phyloP scores from a whole-genome alignment of 2,329 filamentous ascomycete species.

The Huntiella moniliformis region DNA sequence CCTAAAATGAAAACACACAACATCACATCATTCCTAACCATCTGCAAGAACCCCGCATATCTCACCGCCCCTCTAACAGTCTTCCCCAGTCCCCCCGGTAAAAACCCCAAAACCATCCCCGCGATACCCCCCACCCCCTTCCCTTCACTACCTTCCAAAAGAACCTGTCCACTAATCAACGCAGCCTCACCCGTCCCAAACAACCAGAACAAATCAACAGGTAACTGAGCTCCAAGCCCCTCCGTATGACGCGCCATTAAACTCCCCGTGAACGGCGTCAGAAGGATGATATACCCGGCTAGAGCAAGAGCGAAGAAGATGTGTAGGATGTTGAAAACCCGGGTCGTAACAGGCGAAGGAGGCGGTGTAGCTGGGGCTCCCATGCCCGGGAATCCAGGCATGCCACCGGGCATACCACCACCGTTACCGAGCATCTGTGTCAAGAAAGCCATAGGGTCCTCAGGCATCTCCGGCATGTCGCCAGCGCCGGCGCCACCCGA shows the following conservation, averaged over 20 bases:
- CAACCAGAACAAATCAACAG: conserved; percentile 48
- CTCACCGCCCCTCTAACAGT: conserved; percentile 42
- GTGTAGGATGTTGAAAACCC: conserved; percentile 55
- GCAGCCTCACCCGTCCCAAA: conserved; percentile 62
- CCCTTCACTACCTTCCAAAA: conserved; percentile 37
- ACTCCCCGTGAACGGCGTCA: conserved; percentile 50
- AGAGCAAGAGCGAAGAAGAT: conserved; percentile 51
- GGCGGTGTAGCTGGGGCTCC: conserved; percentile 23
- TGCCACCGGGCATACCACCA: conserved; percentile 13
- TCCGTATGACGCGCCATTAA: conserved; percentile 34
- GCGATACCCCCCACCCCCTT: conserved; percentile 26
- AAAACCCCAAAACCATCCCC: conserved; percentile 41
- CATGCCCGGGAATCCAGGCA: conserved; percentile 31
- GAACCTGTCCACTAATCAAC: conserved; percentile 51
- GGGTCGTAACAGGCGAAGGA: conserved; percentile 18
- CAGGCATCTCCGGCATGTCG: conserved; percentile 15
- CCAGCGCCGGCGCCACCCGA: background rate
- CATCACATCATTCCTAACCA: conserved; percentile 54
- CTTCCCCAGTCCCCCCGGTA: conserved; percentile 45
- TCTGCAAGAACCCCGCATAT: conserved; percentile 53
- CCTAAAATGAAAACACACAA: conserved; percentile 61
- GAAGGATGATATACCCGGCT: conserved; percentile 50
- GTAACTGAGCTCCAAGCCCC: conserved; percentile 16
- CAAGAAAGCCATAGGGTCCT: background rate
- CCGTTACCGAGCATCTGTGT: background rate